Base-by-base conservation (phyloP, 805 yeast species). In the Metschnikowia picachoensis region DNA sequence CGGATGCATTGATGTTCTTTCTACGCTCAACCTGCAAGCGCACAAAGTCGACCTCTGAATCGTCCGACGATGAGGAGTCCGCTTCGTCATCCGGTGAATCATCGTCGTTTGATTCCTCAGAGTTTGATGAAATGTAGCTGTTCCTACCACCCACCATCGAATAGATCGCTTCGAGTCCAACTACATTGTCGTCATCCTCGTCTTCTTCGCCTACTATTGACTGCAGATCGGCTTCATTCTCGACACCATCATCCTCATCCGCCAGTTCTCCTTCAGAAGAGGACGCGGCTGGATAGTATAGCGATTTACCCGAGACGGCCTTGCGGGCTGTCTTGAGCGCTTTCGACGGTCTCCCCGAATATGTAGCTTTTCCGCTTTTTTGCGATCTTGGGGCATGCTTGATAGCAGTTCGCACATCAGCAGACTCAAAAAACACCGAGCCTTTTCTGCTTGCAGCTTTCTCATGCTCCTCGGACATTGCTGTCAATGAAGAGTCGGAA, bases 31-130 rank as follows among this genome's bases (percentile, higher is more conserved):
- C 86, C 31, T 87, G 85, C 49, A 86, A 65, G 60, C 78, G 79
- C 13, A 85, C 87, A 60, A 83, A 84, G 64, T 86, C 92, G 2
- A 85, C 80, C 53, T 80, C 82, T 32, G 81, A 82, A 53, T 82
- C 88, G 55, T 79, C 84, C 5, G 55, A 50, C 3, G 58, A 54
- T 0, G 84, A 79, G 8, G 44, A 39, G 20, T 47, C 49, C 29
- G 35, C 40, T 4, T 47, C 53, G 4, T 47, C 53, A 15, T 59
- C 61, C 13, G 55, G 59, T 13, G 51, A 58, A 14, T 44, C 48
- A 4, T 44, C 48, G 11, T 64, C 71, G 14, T 64, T 73, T 7
- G 63, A 68, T 12, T 64, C 73, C 15, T 54, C 72, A 10, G 52
- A 46, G 27, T 60, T 60, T 3, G 74, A 45, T 30, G 37, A 39